Conservation (phyloP, 2,329 filamentous ascomycete species). For the Neocatenulostroma microsporum region DNA sequence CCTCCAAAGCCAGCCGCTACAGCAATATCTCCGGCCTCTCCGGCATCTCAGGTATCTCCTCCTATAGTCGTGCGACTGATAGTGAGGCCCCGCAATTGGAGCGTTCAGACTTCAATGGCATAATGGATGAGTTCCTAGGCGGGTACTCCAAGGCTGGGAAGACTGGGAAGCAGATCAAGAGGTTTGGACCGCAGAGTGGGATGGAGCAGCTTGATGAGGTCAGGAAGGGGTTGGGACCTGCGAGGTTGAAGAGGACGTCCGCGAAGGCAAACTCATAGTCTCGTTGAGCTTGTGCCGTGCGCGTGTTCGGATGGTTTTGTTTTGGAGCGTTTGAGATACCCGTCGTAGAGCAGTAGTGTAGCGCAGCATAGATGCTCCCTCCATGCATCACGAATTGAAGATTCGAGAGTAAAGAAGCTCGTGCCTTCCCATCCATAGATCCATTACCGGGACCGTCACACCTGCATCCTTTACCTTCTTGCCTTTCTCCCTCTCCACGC, state of each 20-base stretch:
- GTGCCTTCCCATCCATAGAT: conserved; percentile 75
- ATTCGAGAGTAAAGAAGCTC: conserved; percentile 78
- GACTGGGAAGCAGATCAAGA: conserved; percentile 55
- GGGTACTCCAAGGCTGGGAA: conserved; percentile 64
- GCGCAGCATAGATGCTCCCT: no score
- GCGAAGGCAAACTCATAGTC: neutral
- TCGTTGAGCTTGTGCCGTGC: neutral
- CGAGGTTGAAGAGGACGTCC: conserved; percentile 53
- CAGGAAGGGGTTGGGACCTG: conserved; percentile 67
- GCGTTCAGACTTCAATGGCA: conserved; percentile 72
- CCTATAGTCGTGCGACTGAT: conserved; percentile 28
- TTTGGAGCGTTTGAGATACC: neutral
- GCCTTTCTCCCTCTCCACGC: conserved; percentile 55
- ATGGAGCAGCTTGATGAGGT: conserved; percentile 89
- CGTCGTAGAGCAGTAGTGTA: neutral
- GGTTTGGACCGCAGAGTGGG: conserved; percentile 64
- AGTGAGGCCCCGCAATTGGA: conserved; percentile 46
- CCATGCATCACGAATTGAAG: conserved; percentile 73
- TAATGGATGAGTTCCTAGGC: conserved; percentile 88
- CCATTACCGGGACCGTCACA: conserved; percentile 68
- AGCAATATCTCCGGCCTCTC: conserved; percentile 29
- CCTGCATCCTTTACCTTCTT: conserved; percentile 55
- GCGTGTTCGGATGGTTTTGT: neutral
- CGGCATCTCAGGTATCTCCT: conserved; percentile 23
- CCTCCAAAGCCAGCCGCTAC: conserved; percentile 33